Conservation (phyloP, 2,329 filamentous ascomycete genomes). For the Epichloe brachyelytri region DNA sequence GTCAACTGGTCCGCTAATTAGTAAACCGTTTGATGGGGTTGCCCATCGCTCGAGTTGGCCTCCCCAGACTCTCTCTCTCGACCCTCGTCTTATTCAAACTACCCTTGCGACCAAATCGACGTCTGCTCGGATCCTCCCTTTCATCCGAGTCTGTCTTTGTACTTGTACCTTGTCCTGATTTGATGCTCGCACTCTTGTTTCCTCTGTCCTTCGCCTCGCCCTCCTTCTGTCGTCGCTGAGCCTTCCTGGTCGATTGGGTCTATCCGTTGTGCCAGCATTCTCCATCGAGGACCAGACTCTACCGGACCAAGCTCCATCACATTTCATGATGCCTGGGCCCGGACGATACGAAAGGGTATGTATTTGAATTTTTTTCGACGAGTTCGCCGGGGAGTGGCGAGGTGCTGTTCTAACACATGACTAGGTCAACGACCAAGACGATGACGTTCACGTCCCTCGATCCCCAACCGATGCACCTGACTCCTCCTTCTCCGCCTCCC, state of each 20-base stretch:
- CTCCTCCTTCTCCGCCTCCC: constrained; percentile 54
- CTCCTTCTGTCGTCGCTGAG: neutral
- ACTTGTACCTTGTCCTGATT: no score
- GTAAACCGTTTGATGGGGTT: no score
- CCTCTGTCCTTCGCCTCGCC: neutral
- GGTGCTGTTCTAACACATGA: neutral
- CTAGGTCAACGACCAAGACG: constrained; percentile 45
- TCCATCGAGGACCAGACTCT: neutral
- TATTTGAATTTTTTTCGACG: neutral
- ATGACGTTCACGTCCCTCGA: constrained; percentile 17
- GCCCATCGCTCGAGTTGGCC: no score
- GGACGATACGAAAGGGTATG: constrained; percentile 42
- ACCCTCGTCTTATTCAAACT: no score
- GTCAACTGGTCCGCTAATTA: no score
- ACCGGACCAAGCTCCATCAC: neutral
- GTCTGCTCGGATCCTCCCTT: no score
- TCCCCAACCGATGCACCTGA: constrained; percentile 19
- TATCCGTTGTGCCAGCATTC: neutral
- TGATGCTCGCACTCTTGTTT: neutral
- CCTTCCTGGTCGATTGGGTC: neutral
- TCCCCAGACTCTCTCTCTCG: no score
- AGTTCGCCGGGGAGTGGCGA: no score
- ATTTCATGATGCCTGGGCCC: constrained; percentile 33
- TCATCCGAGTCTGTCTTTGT: no score
- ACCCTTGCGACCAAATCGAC: no score